These are phyloP conservation scores for Rhododendron kiyosumense DNA, from an alignment of 148 eudicot species.

Conservation along the genomic window DNA sequence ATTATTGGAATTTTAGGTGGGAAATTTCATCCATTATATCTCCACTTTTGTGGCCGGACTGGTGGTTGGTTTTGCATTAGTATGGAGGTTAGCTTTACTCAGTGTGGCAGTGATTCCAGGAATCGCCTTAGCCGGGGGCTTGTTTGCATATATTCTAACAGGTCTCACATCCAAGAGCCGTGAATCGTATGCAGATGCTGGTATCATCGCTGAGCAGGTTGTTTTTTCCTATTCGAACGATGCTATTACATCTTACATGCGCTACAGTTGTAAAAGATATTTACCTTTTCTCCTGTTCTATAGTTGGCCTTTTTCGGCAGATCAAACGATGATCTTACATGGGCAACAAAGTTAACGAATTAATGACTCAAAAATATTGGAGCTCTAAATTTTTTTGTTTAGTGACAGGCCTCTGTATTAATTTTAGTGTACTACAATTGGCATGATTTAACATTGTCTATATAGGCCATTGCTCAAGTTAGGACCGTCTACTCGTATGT, in stretches of 20 bases:
- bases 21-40: slow-evolving; percentile 90
- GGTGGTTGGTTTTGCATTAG: slow-evolving; percentile 96
- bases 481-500: slow-evolving; percentile 93
- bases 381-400: too few species aligned
- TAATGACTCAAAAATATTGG: too few species aligned
- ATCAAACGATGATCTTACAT: too few species aligned
- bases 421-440: too few species aligned
- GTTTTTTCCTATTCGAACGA: background rate
- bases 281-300: too few species aligned
- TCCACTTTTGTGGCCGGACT: slow-evolving; percentile 78
- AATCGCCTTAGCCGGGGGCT: slow-evolving; percentile 94
- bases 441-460: background rate
- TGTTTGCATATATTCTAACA: slow-evolving; percentile 92
- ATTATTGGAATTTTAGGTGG: slow-evolving; percentile 67
- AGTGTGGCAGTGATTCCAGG: slow-evolving; percentile 52
- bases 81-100: slow-evolving; percentile 80
- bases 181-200: slow-evolving; percentile 95
- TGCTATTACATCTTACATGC: too few species aligned
- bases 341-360: too few species aligned
- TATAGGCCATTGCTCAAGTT: slow-evolving; percentile 97
- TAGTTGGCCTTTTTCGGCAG: too few species aligned
- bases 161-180: slow-evolving; percentile 94
- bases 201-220: slow-evolving; percentile 95
- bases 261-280: too few species aligned
- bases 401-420: too few species aligned